A percentile compares a stretch with the other conserved stretches of the same genome.
Evolutionary conservation across 441 rosid genomes (phyloP).

Genomic region (Syzygium malaccense): DNA sequence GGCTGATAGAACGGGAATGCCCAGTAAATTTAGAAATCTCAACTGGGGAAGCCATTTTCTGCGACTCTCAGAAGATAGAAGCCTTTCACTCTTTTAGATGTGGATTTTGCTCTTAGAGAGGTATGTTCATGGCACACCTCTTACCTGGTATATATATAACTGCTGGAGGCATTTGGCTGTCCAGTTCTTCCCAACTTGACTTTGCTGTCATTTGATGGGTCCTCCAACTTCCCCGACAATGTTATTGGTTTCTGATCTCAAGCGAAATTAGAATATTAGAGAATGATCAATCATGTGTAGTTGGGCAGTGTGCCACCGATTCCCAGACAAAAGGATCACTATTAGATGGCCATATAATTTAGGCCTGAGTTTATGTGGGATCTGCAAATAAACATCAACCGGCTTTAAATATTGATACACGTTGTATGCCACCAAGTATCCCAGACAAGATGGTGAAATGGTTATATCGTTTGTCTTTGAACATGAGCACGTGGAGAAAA

Average conservation of each 20-base stretch:
- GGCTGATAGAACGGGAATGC: background rate
- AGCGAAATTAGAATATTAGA: background rate
- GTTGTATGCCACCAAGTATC: background rate
- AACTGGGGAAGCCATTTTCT: background rate
- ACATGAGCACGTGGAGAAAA: background rate
- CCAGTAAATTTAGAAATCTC: background rate
- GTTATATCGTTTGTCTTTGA: background rate
- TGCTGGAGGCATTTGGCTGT: background rate
- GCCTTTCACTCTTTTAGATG: background rate
- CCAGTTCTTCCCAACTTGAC: background rate
- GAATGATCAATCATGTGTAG: background rate
- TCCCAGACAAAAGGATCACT: background rate
- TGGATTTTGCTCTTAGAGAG: background rate
- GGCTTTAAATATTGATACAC: background rate
- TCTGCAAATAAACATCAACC: accelerated
- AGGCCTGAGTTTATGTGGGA: background rate
- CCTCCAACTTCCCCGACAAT: background rate
- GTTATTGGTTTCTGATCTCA: background rate
- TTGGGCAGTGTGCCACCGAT: background rate
- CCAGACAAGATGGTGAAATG: background rate
- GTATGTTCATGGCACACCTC: background rate
- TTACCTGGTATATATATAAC: background rate
- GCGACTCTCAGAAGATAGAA: background rate
- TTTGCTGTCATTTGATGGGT: background rate
- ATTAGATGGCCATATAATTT: background rate